These are phyloP conservation scores for Pseudoturritis turrita DNA, from an alignment of 345 rosid genomes.

Conservation along the genomic window DNA sequence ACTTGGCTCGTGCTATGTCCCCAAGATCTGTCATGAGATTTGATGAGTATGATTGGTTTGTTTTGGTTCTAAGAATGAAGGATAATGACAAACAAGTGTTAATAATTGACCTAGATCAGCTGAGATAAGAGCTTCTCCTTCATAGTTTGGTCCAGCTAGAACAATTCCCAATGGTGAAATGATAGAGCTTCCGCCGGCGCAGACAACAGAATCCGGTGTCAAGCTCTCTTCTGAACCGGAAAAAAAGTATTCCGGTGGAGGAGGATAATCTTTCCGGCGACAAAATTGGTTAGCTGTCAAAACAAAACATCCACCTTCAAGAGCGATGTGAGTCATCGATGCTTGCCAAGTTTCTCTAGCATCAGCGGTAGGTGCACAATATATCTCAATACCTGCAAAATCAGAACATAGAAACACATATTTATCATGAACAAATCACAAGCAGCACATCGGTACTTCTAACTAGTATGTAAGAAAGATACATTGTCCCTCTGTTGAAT, in stretches of 20 bases:
- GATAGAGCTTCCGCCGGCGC: slow-evolving; percentile 90
- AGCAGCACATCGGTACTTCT: neutral
- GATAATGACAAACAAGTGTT: neutral
- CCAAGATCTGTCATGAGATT: slow-evolving; percentile 60
- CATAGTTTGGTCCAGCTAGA: slow-evolving; percentile 87
- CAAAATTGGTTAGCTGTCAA: slow-evolving; percentile 89
- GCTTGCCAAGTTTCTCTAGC: slow-evolving; percentile 80
- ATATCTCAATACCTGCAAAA: slow-evolving; percentile 71
- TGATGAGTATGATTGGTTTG: neutral
- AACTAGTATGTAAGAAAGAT: neutral
- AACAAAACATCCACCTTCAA: slow-evolving; percentile 94
- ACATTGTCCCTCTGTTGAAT: neutral
- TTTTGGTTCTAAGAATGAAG: neutral
- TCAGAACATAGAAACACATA: neutral
- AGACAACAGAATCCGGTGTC: slow-evolving; percentile 70
- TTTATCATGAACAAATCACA: neutral
- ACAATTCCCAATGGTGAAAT: slow-evolving; percentile 82
- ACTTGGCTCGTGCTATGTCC: slow-evolving; percentile 81
- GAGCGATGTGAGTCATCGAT: slow-evolving; percentile 90
- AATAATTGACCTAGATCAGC: slow-evolving; percentile 71
- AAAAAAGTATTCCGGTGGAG: slow-evolving; percentile 78
- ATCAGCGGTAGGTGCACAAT: slow-evolving; percentile 98
- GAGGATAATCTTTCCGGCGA: slow-evolving; percentile 82
- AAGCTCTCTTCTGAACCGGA: slow-evolving; percentile 61
- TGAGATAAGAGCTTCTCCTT: slow-evolving; percentile 79